Conservation (phyloP, 2,329 filamentous ascomycete genomes). For the Paracamarosporium sp. region DNA sequence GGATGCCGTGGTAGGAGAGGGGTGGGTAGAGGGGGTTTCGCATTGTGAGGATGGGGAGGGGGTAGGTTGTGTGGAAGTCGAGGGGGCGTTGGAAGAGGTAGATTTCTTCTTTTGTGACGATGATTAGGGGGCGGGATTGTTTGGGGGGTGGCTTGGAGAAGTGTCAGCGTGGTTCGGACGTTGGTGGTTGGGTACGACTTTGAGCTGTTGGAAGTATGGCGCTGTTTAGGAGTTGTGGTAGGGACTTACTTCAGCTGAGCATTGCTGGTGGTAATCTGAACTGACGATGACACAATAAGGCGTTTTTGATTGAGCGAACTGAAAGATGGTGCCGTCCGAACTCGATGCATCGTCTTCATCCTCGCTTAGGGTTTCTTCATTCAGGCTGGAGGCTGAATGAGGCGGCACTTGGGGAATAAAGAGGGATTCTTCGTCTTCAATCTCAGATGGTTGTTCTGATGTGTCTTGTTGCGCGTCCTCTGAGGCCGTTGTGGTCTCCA, state of each 20-base stretch:
- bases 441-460: not conserved
- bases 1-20: not conserved
- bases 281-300: conserved; percentile 5
- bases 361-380: not conserved
- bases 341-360: not conserved
- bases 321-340: not conserved
- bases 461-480: not conserved
- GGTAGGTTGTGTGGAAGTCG: conserved; percentile 9
- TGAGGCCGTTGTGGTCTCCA: not conserved
- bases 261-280: not conserved
- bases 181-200: no score
- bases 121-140: conserved; percentile 36
- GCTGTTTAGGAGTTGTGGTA: not conserved
- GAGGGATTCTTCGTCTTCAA: not conserved
- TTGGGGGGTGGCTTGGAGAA: conserved; percentile 9
- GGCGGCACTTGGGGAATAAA: not conserved
- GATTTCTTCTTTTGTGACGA: conserved; percentile 53
- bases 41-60: conserved; percentile 46
- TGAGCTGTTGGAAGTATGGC: no score
- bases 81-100: conserved; percentile 50
- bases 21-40: conserved; percentile 37
- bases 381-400: no score
- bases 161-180: not conserved
- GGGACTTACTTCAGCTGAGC: not conserved
- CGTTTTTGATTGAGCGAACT: not conserved